Evolutionary conservation across 1,284 basidiomycete genomes (phyloP), one percentile per base, ranked within the genome.

Genomic region (Malassezia globosa): DNA sequence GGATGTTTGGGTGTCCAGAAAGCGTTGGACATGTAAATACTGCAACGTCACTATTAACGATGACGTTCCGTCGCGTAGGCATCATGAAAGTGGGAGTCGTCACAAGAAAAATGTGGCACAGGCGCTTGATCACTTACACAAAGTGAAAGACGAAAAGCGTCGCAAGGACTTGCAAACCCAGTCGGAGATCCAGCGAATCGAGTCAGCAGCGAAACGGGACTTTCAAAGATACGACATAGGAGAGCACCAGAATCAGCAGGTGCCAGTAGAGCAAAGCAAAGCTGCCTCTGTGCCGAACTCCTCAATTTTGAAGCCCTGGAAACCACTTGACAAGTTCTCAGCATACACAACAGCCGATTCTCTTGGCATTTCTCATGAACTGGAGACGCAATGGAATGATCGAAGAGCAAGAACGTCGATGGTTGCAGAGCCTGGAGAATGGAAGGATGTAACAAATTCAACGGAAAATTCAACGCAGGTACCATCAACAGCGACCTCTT

Each of bases 51-150:
- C 68, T 11, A 68, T 71, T 40, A 55, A 63, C 44, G 45, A 58
- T 48, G 64, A 64, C 38, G 40, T 59, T 5, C 70, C 78, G 67
- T 96, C 92, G 2, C 80, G 85, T 44, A 77, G 80, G 55, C 87
- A 90, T 54, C 94, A 99, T 72, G 94, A 97, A 74, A 84, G 80
- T 56, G 94, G 94, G 37, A 74, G 92, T 42, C 81, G 87, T 39
- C 94, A 99, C 76, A 86, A 94, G 71, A 88, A 88, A 40, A 94
- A 87, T 72, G 82, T 86, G 55, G 89, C 95, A 67, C 79, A 89
- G 7, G 92, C 84, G 72, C 85, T 97, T 45, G 78, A 87, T 35
- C 81, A 84, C 35, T 79, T 96, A 24, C 97, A 97, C 78, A 92
- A n/a, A 84, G 88, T 4, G 86, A 89, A 83, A 74, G 80, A 81